Conservation (phyloP, 495 filamentous ascomycete species). For the Bombardia bombarda region DNA sequence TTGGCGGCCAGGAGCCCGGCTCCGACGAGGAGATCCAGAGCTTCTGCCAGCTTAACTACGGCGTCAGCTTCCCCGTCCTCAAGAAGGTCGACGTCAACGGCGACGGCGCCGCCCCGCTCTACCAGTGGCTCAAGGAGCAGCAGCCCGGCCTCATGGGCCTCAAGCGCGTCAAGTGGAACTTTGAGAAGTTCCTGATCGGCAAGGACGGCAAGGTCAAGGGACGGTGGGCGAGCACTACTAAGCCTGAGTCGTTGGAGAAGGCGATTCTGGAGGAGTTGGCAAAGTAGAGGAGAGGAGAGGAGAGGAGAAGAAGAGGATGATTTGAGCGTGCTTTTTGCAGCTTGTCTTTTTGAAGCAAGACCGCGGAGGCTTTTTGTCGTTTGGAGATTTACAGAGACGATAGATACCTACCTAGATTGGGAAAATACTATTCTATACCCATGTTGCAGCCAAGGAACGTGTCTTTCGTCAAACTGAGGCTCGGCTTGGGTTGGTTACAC, state of each 20-base stretch:
- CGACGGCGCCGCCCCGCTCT: constrained; percentile 68
- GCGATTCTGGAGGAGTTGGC: constrained; percentile 66
- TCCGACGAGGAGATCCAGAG: constrained; percentile 81
- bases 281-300: too few species aligned
- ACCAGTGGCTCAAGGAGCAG: constrained; percentile 79
- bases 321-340: too few species aligned
- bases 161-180: constrained; percentile 92
- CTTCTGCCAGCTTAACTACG: constrained; percentile 94
- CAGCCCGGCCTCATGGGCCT: constrained; percentile 77
- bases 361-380: too few species aligned
- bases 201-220: constrained; percentile 73
- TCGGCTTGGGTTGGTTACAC: too few species aligned
- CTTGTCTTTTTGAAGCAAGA: too few species aligned
- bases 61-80: constrained; percentile 86
- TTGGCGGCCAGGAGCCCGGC: constrained; percentile 83
- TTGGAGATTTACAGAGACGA: too few species aligned
- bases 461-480: too few species aligned
- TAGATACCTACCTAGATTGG: too few species aligned
- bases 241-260: constrained; percentile 71
- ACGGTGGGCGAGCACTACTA: constrained; percentile 77
- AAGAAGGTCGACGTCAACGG: constrained; percentile 94
- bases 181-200: constrained; percentile 94
- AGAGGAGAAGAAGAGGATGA: too few species aligned
- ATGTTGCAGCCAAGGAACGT: too few species aligned
- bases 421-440: too few species aligned